Percentiles rank a stretch among this genome's conserved stretches.
These are phyloP conservation scores for Cucurbita moschata DNA, from an alignment of 306 rosid genomes.

Conservation along the genomic window DNA sequence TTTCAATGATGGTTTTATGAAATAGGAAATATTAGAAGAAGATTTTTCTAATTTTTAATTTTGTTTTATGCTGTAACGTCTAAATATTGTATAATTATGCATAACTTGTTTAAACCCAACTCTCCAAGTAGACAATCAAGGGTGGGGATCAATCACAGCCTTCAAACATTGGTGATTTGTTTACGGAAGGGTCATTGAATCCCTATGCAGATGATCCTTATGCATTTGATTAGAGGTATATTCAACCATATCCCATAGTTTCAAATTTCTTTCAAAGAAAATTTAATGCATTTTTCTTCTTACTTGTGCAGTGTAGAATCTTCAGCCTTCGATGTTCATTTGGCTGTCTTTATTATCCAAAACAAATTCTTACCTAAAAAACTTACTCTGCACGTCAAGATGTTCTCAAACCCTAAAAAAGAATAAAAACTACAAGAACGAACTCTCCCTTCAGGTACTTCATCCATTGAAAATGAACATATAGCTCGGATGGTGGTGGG, in stretches of 20 bases:
- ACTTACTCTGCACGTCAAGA: not conserved
- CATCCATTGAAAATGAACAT: not conserved
- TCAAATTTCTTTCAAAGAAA: not conserved
- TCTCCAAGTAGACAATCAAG: constrained; percentile 35
- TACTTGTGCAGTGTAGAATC: not conserved
- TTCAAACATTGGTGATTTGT: constrained; percentile 79
- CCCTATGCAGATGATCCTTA: constrained; percentile 97
- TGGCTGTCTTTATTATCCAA: not conserved
- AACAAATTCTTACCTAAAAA: not conserved
- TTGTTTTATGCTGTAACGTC: not conserved
- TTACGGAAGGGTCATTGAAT: constrained; percentile 92
- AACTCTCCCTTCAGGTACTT: not conserved
- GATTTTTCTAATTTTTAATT: too few relatives aligned
- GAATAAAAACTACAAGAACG: not conserved
- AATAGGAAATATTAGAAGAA: not conserved
- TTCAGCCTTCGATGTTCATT: not conserved
- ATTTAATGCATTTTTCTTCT: not conserved
- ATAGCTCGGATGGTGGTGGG: not conserved
- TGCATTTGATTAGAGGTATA: constrained; percentile 87
- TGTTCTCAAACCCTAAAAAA: not conserved
- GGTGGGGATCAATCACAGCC: constrained; percentile 37
- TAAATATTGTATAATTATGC: not conserved
- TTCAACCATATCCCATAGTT: not conserved
- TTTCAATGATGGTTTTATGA: not conserved
- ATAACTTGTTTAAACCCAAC: not conserved